These are phyloP conservation scores for Eimeria zaria DNA, from an alignment of 169 alveolate species.

Conservation along the genomic window DNA sequence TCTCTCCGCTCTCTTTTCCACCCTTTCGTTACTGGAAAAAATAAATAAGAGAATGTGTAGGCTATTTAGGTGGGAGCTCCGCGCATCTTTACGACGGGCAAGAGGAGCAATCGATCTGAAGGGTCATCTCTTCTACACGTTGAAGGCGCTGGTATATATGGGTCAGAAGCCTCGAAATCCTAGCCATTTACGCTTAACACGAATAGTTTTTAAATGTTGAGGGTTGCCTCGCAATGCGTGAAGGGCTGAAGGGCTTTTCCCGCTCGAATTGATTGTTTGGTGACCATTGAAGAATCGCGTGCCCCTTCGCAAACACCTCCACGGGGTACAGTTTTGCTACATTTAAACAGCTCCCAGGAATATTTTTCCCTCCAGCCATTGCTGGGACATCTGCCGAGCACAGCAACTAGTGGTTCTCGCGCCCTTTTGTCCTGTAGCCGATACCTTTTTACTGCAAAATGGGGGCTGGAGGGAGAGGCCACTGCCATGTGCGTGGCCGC, in stretches of 20 bases:
- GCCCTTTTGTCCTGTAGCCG: not conserved
- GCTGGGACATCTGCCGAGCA: not conserved
- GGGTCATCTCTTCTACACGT: constrained; percentile 34
- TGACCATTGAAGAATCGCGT: not conserved
- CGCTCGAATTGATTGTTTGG: not conserved
- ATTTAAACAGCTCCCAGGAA: not conserved
- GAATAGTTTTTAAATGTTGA: not conserved
- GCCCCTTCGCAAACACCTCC: not conserved
- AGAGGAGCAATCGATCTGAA: not conserved
- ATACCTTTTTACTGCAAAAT: not conserved
- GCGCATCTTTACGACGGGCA: not conserved
- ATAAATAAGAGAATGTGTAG: not conserved
- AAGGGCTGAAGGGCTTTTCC: not conserved
- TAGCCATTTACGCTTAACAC: not conserved
- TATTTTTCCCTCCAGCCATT: not conserved
- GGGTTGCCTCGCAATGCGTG: not conserved
- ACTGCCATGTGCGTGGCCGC: constrained; percentile 73
- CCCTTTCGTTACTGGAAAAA: not conserved
- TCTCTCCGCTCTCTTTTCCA: not conserved
- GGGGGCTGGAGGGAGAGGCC: constrained; percentile 64
- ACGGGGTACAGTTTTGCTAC: not conserved
- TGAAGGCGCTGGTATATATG: not conserved
- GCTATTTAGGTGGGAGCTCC: not conserved
- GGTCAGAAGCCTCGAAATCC: not conserved
- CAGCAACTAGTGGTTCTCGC: not conserved